Evolutionary conservation across 208 protist genomes (phyloP).

Genomic region (Acanthamoeba royreba): DNA sequence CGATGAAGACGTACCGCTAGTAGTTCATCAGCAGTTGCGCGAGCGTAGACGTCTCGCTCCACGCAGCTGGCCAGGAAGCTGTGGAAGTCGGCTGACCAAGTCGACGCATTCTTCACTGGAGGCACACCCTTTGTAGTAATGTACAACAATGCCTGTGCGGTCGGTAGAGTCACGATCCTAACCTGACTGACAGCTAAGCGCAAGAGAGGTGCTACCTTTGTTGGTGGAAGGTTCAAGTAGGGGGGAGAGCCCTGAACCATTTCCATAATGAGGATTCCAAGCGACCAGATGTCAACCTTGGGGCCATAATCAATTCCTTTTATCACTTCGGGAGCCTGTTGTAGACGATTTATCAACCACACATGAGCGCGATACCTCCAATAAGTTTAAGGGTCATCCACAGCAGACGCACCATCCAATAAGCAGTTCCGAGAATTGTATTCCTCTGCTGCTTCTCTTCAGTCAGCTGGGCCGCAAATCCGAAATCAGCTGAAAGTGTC

Average conservation of each 20-base stretch:
- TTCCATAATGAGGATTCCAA: constrained; percentile 31
- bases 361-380: not conserved
- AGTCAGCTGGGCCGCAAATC: constrained; percentile 76
- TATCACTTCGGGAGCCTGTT: constrained; percentile 50
- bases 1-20: not conserved
- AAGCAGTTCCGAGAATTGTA: constrained; percentile 77
- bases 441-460: constrained; percentile 65
- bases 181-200: not conserved
- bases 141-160: constrained; percentile 1
- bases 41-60: not conserved
- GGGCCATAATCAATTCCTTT: constrained; percentile 59
- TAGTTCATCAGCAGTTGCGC: not conserved
- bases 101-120: not conserved
- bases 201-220: not conserved
- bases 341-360: not conserved
- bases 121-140: constrained; percentile 34
- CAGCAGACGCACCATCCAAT: constrained; percentile 84
- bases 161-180: not conserved
- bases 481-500: constrained; percentile 69
- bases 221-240: constrained; percentile 5
- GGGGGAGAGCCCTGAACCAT: not conserved
- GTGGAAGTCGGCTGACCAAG: not conserved
- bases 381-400: too few species aligned
- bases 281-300: constrained; percentile 67
- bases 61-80: not conserved